phyloP scores from a whole-genome alignment of 768 basidiomycete species.

The Trichaptum fuscoviolaceum region DNA sequence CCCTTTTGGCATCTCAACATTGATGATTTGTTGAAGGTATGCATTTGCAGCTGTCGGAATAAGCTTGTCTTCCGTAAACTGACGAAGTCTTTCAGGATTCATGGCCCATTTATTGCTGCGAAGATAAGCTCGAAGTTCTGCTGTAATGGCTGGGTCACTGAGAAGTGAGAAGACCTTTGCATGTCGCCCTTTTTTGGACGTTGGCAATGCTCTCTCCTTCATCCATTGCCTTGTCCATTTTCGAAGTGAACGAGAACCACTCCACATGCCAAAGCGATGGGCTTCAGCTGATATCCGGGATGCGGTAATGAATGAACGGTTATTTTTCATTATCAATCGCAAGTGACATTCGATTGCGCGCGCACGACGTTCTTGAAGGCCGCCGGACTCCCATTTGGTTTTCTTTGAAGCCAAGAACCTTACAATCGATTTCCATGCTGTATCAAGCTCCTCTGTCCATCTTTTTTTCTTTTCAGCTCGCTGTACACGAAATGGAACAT shows the following conservation, averaged over 20 bases:
- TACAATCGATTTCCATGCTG: background rate
- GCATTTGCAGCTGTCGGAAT: constrained; percentile 10
- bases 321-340: constrained; percentile 16
- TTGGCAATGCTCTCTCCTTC: constrained; percentile 9
- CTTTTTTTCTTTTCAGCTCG: background rate
- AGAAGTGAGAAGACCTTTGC: constrained; percentile 14
- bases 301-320: constrained; percentile 14
- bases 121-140: constrained; percentile 13
- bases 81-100: constrained; percentile 13
- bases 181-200: constrained; percentile 13
- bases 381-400: constrained; percentile 13
- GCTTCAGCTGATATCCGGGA: constrained; percentile 18
- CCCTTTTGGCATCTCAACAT: constrained; percentile 15
- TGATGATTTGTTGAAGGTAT: constrained; percentile 8
- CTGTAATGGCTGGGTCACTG: constrained; percentile 12
- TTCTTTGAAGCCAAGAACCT: constrained; percentile 16
- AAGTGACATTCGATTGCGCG: constrained; percentile 17
- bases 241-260: constrained; percentile 15
- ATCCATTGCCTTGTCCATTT: constrained; percentile 14
- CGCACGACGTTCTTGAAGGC: constrained; percentile 20
- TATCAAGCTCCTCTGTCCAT: too few relatives aligned
- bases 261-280: constrained; percentile 3
- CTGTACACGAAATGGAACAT: constrained; percentile 6
- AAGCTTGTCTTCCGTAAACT: constrained; percentile 12
- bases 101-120: constrained; percentile 16